A percentile compares a stretch with the other conserved stretches of the same genome.
Conservation (phyloP, 1,139 yeast species). For the Hansenula sp. region DNA sequence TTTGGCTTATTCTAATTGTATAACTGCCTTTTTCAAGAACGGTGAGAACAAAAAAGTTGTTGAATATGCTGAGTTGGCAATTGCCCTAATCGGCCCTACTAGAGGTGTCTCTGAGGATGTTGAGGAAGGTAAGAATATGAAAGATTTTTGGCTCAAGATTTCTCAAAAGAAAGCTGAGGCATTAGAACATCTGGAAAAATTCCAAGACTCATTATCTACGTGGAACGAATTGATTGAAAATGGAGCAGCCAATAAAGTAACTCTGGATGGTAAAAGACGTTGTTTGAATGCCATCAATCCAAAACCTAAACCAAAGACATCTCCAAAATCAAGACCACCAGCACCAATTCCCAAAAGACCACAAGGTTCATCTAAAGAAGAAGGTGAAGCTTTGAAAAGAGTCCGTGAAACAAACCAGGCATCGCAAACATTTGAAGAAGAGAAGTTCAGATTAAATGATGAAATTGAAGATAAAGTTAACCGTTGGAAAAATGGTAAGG, state of each 20-base stretch:
- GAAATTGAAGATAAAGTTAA: slow-evolving; percentile 49
- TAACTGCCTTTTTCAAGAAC: slow-evolving; percentile 62
- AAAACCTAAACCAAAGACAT: slow-evolving; percentile 22
- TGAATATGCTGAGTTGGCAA: slow-evolving; percentile 51
- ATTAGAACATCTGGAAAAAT: slow-evolving; percentile 72
- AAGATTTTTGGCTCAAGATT: slow-evolving; percentile 73
- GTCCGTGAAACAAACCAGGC: slow-evolving; percentile 44
- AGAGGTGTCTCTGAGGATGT: slow-evolving; percentile 32
- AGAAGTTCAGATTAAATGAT: slow-evolving; percentile 58
- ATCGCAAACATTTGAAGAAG: slow-evolving; percentile 50
- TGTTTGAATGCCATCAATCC: slow-evolving; percentile 67
- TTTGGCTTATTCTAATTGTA: slow-evolving; percentile 72
- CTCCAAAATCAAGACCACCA: slow-evolving; percentile 16
- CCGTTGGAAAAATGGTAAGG: slow-evolving; percentile 71
- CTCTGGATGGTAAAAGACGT: slow-evolving; percentile 80
- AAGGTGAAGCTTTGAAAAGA: slow-evolving; percentile 40
- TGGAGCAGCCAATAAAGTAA: slow-evolving; percentile 61
- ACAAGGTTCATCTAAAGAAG: slow-evolving; percentile 4
- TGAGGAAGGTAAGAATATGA: slow-evolving; percentile 54
- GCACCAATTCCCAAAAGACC: slow-evolving; percentile 20
- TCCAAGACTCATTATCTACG: slow-evolving; percentile 53
- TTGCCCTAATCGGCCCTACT: slow-evolving; percentile 48
- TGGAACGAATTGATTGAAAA: slow-evolving; percentile 62
- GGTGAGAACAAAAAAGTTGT: slow-evolving; percentile 73
- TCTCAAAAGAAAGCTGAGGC: slow-evolving; percentile 76